Percentiles rank a stretch among this genome's conserved stretches.
Conservation (phyloP, 2,329 filamentous ascomycete species). For the Seiridium cupressi region DNA sequence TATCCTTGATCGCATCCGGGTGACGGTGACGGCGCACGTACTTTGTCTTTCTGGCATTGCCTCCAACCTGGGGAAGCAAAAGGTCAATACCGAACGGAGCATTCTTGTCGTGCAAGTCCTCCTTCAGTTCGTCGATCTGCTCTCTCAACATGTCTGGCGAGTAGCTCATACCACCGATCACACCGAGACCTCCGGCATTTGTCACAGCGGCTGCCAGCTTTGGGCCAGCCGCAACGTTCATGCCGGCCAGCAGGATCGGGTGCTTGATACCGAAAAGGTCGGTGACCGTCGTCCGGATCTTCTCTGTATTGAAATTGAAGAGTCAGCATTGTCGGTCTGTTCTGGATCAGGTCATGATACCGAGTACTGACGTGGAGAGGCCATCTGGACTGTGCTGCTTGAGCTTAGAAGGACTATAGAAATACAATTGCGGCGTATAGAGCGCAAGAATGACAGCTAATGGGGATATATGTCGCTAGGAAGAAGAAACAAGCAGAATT, state of each 20-base stretch:
- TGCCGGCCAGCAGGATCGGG: slow-evolving; percentile 91
- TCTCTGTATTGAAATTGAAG: slow-evolving; percentile 51
- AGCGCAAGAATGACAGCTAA: background rate
- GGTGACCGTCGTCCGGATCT: slow-evolving; percentile 87
- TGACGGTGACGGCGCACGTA: slow-evolving; percentile 29
- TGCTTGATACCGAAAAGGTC: slow-evolving; percentile 98
- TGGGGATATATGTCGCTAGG: background rate
- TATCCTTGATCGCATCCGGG: background rate
- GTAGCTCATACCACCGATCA: slow-evolving; percentile 94
- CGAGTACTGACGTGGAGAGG: slow-evolving; percentile 16
- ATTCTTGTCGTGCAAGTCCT: slow-evolving; percentile 82
- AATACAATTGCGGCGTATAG: background rate
- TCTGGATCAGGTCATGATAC: background rate
- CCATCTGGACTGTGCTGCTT: slow-evolving; percentile 22
- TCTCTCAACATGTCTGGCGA: slow-evolving; percentile 96
- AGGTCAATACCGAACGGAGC: slow-evolving; percentile 95
- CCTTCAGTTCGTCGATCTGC: slow-evolving; percentile 93
- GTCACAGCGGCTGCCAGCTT: slow-evolving; percentile 96
- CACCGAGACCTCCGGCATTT: slow-evolving; percentile 93
- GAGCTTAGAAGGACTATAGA: background rate
- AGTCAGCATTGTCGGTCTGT: slow-evolving; percentile 15
- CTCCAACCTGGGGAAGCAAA: slow-evolving; percentile 90
- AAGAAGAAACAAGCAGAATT: background rate
- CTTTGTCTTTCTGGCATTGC: slow-evolving; percentile 93
- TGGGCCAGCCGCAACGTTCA: slow-evolving; percentile 98